Conservation (phyloP, 768 basidiomycete genomes). For the Glaciozyma antarctica region DNA sequence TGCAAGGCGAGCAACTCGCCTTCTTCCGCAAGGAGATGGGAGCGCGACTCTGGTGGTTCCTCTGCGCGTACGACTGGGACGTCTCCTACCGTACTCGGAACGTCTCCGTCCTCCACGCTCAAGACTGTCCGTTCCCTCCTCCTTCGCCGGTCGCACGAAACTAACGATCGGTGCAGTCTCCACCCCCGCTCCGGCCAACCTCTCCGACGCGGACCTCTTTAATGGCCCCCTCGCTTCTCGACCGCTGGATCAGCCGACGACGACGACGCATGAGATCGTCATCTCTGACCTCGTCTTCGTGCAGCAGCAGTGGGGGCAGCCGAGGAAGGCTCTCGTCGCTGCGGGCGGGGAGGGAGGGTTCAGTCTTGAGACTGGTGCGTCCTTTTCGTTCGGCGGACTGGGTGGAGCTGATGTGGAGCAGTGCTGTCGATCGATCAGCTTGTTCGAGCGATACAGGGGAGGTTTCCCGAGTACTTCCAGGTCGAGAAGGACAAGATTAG, state of each 20-base stretch:
- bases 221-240: neutral
- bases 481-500: neutral
- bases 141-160: neutral
- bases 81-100: neutral
- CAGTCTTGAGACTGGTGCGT: neutral
- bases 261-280: neutral
- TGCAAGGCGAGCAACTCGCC: neutral
- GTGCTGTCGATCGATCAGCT: neutral
- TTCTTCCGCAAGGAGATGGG: neutral
- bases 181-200: neutral
- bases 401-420: neutral
- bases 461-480: neutral
- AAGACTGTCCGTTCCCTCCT: neutral
- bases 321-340: neutral
- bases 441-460: neutral
- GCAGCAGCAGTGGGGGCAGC: neutral
- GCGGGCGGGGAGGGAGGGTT: neutral
- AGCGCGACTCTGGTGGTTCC: neutral
- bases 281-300: neutral
- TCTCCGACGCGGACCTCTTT: neutral
- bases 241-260: neutral
- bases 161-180: neutral
- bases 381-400: neutral
- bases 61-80: constrained; percentile 1
- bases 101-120: neutral